Percentiles rank a stretch among this genome's conserved stretches.
phyloP scores from a whole-genome alignment of 805 yeast genomes.

The Ogataea pini region DNA sequence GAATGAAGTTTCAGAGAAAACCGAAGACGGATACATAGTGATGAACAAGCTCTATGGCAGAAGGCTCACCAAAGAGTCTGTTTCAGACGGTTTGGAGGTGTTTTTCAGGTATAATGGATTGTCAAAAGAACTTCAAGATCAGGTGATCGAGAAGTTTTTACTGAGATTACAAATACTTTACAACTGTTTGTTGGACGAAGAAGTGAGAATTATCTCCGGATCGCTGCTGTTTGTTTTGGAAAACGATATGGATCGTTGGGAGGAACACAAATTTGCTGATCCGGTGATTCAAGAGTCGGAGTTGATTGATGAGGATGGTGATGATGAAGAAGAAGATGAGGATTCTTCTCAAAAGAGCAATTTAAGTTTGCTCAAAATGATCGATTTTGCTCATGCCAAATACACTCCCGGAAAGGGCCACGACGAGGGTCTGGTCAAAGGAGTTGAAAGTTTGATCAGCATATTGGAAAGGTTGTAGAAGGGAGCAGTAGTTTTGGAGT shows the following conservation, averaged over 20 bases:
- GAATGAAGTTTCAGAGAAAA: slow-evolving; percentile 5
- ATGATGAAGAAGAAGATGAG: slow-evolving; percentile 26
- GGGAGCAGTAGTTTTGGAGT: no score
- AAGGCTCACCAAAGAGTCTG: slow-evolving; percentile 43
- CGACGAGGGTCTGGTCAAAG: slow-evolving; percentile 71
- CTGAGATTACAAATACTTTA: slow-evolving; percentile 66
- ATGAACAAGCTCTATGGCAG: slow-evolving; percentile 78
- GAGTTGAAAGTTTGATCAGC: slow-evolving; percentile 61
- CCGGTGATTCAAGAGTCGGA: slow-evolving; percentile 30
- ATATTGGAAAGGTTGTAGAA: slow-evolving; percentile 37
- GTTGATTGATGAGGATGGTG: slow-evolving; percentile 34
- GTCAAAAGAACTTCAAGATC: slow-evolving; percentile 33
- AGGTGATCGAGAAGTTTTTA: slow-evolving; percentile 47
- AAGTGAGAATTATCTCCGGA: slow-evolving; percentile 67
- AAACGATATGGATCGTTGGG: slow-evolving; percentile 60
- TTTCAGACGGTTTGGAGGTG: slow-evolving; percentile 45
- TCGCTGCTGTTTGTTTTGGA: slow-evolving; percentile 77
- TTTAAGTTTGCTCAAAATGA: slow-evolving; percentile 62
- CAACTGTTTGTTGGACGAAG: slow-evolving; percentile 61
- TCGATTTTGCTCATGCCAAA: slow-evolving; percentile 90
- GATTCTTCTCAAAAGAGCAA: slow-evolving; percentile 15
- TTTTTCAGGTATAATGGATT: slow-evolving; percentile 45
- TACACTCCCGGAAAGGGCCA: slow-evolving; percentile 61
- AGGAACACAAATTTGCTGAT: slow-evolving; percentile 42
- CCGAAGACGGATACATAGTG: slow-evolving; percentile 44